Conservation (phyloP, 495 filamentous ascomycete species). For the Cladorrhinum samala region DNA sequence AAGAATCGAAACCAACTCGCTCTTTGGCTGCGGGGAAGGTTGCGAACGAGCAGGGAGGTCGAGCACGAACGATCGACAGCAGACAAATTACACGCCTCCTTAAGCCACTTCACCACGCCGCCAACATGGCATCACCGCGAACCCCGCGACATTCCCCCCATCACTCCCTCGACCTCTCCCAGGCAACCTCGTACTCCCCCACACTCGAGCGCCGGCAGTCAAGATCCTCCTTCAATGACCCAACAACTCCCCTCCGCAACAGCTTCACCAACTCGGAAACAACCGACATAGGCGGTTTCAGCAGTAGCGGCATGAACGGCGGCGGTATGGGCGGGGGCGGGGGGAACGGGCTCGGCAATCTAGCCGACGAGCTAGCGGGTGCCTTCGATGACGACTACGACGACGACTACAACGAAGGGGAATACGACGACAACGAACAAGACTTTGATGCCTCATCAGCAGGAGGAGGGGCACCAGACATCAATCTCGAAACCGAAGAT, state of each 20-base stretch:
- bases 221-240: slow-evolving; percentile 59
- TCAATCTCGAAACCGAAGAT: slow-evolving; percentile 21
- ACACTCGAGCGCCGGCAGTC: slow-evolving; percentile 42
- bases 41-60: too few species aligned
- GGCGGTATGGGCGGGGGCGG: slow-evolving; percentile 28
- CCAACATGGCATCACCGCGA: slow-evolving; percentile 47
- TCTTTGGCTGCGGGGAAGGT: neutral
- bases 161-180: slow-evolving; percentile 57
- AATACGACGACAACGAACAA: slow-evolving; percentile 45
- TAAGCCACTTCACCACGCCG: neutral
- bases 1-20: too few species aligned
- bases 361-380: slow-evolving; percentile 73
- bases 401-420: slow-evolving; percentile 48
- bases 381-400: slow-evolving; percentile 51
- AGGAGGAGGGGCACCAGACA: slow-evolving; percentile 29
- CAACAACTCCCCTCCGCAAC: slow-evolving; percentile 50
- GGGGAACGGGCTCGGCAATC: slow-evolving; percentile 66
- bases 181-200: slow-evolving; percentile 37
- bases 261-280: slow-evolving; percentile 43
- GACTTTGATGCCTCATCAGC: slow-evolving; percentile 58
- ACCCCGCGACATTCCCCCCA: slow-evolving; percentile 62
- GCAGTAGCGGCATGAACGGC: slow-evolving; percentile 30
- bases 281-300: slow-evolving; percentile 45
- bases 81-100: neutral
- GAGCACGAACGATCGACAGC: too few species aligned